phyloP scores from a whole-genome alignment of 192 early-diverging fungal genomes.

The Backusella australiensis region DNA sequence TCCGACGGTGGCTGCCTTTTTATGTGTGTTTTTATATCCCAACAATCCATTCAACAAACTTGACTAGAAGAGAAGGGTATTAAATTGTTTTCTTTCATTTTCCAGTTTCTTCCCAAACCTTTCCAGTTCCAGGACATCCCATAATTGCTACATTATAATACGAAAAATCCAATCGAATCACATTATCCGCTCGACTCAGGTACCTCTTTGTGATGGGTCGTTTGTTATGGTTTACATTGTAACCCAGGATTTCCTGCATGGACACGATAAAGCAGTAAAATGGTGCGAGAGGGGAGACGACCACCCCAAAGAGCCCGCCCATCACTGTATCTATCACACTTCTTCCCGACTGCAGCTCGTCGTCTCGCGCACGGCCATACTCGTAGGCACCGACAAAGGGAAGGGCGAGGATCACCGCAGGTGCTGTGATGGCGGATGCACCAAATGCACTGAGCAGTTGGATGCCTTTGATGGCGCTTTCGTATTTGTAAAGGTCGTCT shows the following conservation, averaged over 20 bases:
- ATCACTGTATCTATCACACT: conserved; percentile 8
- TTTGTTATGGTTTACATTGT: neutral
- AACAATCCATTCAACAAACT: conserved; percentile 29
- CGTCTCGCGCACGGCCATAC: conserved; percentile 7
- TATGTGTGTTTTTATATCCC: conserved; percentile 16
- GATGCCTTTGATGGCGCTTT: conserved; percentile 15
- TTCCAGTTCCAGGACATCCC: conserved; percentile 24
- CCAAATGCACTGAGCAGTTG: conserved; percentile 11
- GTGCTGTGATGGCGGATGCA: neutral
- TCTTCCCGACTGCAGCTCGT: conserved; percentile 3
- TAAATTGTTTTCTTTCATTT: neutral
- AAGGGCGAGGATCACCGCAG: conserved; percentile 16
- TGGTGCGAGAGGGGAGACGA: conserved; percentile 22
- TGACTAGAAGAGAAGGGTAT: neutral
- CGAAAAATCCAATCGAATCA: conserved; percentile 15
- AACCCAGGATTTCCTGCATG: neutral
- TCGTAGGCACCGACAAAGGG: conserved; percentile 25
- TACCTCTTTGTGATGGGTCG: neutral
- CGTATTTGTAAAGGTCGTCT: conserved; percentile 3
- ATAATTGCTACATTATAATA: conserved; percentile 26
- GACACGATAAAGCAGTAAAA: conserved; percentile 8
- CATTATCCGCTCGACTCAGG: conserved; percentile 2
- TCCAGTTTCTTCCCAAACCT: neutral
- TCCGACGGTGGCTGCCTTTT: conserved; percentile 12
- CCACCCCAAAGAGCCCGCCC: conserved; percentile 18